Conservation (phyloP, 257 asterid species). For the Knoxia roxburghii region DNA sequence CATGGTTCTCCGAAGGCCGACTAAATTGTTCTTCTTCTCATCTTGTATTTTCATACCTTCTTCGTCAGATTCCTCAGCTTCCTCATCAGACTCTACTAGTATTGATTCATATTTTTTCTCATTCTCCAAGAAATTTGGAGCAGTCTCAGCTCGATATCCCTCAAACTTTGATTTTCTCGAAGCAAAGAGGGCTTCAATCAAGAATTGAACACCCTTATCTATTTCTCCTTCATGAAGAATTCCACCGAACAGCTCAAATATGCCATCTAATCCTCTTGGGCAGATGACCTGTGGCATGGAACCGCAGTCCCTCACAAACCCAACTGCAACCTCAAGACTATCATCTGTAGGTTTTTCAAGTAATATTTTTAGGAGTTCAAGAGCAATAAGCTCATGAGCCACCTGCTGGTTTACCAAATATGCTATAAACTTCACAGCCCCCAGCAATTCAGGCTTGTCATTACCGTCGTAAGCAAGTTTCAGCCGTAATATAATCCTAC, state of each 20-base stretch:
- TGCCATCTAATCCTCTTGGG: slow-evolving; percentile 85
- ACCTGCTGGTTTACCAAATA: slow-evolving; percentile 94
- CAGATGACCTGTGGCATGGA: slow-evolving; percentile 79
- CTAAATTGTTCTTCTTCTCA: slow-evolving; percentile 82
- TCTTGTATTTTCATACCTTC: slow-evolving; percentile 82
- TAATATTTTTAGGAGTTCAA: slow-evolving; percentile 70
- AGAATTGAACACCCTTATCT: slow-evolving; percentile 81
- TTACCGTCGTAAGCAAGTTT: slow-evolving; percentile 78
- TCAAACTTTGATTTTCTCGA: slow-evolving; percentile 87
- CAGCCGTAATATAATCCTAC: slow-evolving; percentile 68
- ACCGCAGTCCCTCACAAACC: slow-evolving; percentile 85
- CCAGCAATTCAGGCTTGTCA: slow-evolving; percentile 88
- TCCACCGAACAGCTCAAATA: slow-evolving; percentile 90
- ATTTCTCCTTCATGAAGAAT: slow-evolving; percentile 97
- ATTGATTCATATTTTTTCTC: slow-evolving; percentile 77
- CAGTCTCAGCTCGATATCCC: too few species aligned
- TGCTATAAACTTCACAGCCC: slow-evolving; percentile 84
- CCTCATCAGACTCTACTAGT: slow-evolving; percentile 76
- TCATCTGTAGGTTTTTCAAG: slow-evolving; percentile 84
- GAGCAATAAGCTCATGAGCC: slow-evolving; percentile 92
- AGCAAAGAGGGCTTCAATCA: slow-evolving; percentile 92
- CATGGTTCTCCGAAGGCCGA: slow-evolving; percentile 83
- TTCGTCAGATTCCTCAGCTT: slow-evolving; percentile 59
- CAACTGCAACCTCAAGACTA: slow-evolving; percentile 94
- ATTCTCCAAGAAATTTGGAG: slow-evolving; percentile 74